Conservation (phyloP, 768 basidiomycete genomes). For the Hypsizygus marmoreus region DNA sequence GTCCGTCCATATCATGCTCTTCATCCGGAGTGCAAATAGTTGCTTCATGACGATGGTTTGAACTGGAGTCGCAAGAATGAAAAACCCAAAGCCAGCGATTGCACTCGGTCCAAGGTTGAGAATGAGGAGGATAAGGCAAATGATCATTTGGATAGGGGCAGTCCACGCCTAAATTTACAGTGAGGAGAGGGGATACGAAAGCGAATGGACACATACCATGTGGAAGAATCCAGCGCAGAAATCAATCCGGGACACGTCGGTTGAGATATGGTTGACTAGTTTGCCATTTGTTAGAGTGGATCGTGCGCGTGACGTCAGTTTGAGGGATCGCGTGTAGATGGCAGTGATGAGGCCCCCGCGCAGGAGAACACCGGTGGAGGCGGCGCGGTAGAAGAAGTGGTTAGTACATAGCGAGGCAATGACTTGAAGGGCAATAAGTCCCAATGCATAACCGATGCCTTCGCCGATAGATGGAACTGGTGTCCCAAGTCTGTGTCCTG, state of each 20-base stretch:
- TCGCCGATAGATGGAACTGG: constrained; percentile 43
- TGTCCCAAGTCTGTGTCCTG: constrained; percentile 39
- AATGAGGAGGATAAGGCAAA: constrained; percentile 76
- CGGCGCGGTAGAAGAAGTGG: constrained; percentile 82
- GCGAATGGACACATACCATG: constrained; percentile 41
- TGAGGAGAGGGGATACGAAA: no score
- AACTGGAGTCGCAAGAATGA: constrained; percentile 70
- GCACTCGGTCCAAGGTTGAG: constrained; percentile 70
- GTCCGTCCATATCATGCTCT: constrained; percentile 88
- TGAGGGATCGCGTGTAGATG: constrained; percentile 78
- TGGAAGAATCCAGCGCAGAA: constrained; percentile 83
- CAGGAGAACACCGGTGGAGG: constrained; percentile 75
- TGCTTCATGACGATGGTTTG: constrained; percentile 76
- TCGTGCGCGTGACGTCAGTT: constrained; percentile 76
- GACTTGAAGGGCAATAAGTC: constrained; percentile 68
- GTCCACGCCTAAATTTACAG: constrained; percentile 70
- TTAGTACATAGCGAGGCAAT: constrained; percentile 67
- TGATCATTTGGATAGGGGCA: constrained; percentile 72
- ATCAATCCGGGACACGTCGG: constrained; percentile 89
- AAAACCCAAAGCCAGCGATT: constrained; percentile 55
- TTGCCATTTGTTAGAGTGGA: constrained; percentile 84
- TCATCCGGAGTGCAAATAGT: constrained; percentile 67
- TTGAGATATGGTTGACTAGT: constrained; percentile 92
- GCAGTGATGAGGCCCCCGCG: constrained; percentile 87
- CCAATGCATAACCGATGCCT: constrained; percentile 78